These are phyloP conservation scores for Xylogone sp. DNA, from an alignment of 2,329 filamentous ascomycete genomes.

Conservation along the genomic window DNA sequence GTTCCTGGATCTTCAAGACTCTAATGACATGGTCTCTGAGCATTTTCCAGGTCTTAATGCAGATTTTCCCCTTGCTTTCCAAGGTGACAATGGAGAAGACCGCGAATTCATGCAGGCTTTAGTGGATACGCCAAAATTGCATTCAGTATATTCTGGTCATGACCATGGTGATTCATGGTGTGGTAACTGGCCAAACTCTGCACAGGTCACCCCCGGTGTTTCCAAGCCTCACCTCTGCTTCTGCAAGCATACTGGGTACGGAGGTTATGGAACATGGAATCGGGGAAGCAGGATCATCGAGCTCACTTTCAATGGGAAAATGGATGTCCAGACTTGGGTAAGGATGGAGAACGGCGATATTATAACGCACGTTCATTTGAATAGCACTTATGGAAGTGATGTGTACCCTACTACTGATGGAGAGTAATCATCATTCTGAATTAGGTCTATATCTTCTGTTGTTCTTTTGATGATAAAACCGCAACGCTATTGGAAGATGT, in stretches of 20 bases:
- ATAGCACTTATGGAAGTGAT: constrained; percentile 56
- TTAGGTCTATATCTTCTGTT: too few relatives aligned
- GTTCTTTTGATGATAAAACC: too few relatives aligned
- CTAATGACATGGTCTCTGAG: constrained; percentile 21
- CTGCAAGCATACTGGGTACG: constrained; percentile 65
- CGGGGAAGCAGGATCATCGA: constrained; percentile 56
- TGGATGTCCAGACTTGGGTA: constrained; percentile 54
- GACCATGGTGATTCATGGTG: constrained; percentile 63
- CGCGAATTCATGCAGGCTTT: constrained; percentile 60
- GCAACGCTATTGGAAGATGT: too few relatives aligned
- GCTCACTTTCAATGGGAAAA: constrained; percentile 38
- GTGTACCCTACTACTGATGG: constrained; percentile 37
- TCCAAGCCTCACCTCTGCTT: constrained; percentile 52
- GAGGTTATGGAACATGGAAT: constrained; percentile 63
- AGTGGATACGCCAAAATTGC: constrained; percentile 47
- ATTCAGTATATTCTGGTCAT: constrained; percentile 60
- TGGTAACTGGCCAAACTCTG: constrained; percentile 38
- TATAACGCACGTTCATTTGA: constrained; percentile 50
- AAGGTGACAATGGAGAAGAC: constrained; percentile 44
- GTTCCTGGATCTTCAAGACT: constrained; percentile 36
- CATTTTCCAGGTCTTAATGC: constrained; percentile 43
- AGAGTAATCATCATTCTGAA: background rate
- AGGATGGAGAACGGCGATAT: constrained; percentile 52
- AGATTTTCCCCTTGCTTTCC: constrained; percentile 34
- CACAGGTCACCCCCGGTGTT: constrained; percentile 40